A percentile compares a stretch with the other conserved stretches of the same genome.
These are phyloP conservation scores for Aspergillus fijiensis DNA, from an alignment of 2,329 filamentous ascomycete genomes.

Conservation along the genomic window DNA sequence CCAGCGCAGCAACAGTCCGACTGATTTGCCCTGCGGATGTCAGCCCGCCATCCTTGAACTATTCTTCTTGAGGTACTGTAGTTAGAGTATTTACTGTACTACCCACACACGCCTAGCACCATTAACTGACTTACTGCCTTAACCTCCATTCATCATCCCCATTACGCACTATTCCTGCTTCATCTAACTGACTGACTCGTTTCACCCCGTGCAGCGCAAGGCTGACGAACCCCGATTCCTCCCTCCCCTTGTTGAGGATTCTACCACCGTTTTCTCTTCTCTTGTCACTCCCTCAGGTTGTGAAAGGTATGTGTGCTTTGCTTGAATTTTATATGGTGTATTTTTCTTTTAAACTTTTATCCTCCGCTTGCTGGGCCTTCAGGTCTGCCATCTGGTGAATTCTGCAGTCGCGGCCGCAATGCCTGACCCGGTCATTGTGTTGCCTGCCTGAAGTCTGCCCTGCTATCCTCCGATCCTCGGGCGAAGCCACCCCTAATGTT, in stretches of 20 bases:
- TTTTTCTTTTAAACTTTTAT: background rate
- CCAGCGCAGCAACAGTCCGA: constrained; percentile 18
- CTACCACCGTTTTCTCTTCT: constrained; percentile 19
- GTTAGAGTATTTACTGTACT: background rate
- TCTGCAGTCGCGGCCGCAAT: background rate
- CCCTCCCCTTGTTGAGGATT: constrained; percentile 16
- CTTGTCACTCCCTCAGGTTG: constrained; percentile 33
- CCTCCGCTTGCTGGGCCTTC: background rate
- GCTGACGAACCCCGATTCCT: constrained; percentile 16
- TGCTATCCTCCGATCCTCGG: background rate
- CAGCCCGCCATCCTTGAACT: constrained; percentile 16
- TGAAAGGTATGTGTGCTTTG: constrained; percentile 30
- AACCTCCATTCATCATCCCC: background rate
- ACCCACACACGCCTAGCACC: background rate
- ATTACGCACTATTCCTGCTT: constrained; percentile 5
- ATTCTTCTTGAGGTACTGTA: constrained; percentile 16
- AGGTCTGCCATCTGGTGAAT: background rate
- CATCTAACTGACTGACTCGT: constrained; percentile 17
- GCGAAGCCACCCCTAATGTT: constrained; percentile 9
- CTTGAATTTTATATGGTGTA: background rate
- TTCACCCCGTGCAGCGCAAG: constrained; percentile 19
- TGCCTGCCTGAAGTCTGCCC: background rate
- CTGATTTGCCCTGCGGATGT: constrained; percentile 14
- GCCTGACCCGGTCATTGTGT: background rate
- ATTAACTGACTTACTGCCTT: background rate